These are phyloP conservation scores for Aureobasidium sp. DNA, from an alignment of 2,329 filamentous ascomycete genomes.

Conservation along the genomic window DNA sequence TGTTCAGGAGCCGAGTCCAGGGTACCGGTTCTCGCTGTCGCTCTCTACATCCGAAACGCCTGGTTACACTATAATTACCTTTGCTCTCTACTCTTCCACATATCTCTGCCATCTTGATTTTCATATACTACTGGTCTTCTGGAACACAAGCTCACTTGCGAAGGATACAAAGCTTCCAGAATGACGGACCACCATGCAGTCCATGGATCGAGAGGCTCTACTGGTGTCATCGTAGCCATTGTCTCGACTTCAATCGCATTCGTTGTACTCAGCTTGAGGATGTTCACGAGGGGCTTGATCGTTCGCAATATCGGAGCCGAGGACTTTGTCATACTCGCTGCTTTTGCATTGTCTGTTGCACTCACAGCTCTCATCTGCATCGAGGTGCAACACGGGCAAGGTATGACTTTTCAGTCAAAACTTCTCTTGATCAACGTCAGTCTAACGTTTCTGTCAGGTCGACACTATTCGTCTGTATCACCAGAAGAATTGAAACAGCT, in stretches of 20 bases:
- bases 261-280: slow-evolving; percentile 12
- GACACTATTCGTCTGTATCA: slow-evolving; percentile 3
- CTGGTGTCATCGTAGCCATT: slow-evolving; percentile 7
- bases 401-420: neutral
- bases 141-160: neutral
- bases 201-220: neutral
- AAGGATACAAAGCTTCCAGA: neutral
- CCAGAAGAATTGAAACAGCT: neutral
- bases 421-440: neutral
- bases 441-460: neutral
- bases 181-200: neutral
- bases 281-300: slow-evolving; percentile 15
- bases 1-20: neutral
- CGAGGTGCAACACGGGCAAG: slow-evolving; percentile 17
- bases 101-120: neutral
- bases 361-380: slow-evolving; percentile 16
- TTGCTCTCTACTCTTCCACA: neutral
- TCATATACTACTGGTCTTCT: neutral
- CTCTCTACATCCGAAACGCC: neutral
- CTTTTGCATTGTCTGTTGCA: slow-evolving; percentile 14
- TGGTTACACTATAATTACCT: neutral
- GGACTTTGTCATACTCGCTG: slow-evolving; percentile 15
- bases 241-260: slow-evolving; percentile 16
- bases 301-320: slow-evolving; percentile 17
- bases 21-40: neutral